These are phyloP conservation scores for Fulvia fulva DNA, from an alignment of 2,329 filamentous ascomycete genomes.

Conservation along the genomic window DNA sequence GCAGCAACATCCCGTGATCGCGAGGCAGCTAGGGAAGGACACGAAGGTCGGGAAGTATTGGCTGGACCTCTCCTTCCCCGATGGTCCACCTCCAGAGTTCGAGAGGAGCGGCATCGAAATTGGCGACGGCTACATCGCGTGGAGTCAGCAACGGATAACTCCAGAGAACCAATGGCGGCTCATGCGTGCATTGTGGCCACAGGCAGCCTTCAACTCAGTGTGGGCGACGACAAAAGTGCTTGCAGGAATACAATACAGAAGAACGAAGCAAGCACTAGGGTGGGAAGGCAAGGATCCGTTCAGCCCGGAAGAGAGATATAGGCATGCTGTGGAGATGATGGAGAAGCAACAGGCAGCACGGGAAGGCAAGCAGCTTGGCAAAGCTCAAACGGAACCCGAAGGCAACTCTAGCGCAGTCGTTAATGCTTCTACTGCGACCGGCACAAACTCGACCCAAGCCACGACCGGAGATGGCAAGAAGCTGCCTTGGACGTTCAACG, in stretches of 20 bases:
- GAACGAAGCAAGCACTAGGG: constrained; percentile 36
- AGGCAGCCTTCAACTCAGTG: constrained; percentile 33
- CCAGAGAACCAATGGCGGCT: constrained; percentile 40
- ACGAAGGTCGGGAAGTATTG: constrained; percentile 41
- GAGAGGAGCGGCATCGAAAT: constrained; percentile 45
- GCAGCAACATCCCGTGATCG: constrained; percentile 31
- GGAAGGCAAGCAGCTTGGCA: constrained; percentile 18
- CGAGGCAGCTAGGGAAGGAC: constrained; percentile 37
- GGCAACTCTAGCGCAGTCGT: constrained; percentile 12
- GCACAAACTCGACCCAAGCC: constrained; percentile 1
- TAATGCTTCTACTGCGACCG: constrained; percentile 4
- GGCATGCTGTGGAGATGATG: constrained; percentile 29
- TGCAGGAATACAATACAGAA: constrained; percentile 34
- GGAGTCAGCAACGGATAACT: constrained; percentile 38
- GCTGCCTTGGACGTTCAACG: constrained; percentile 25
- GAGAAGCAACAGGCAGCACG: constrained; percentile 26
- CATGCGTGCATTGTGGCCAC: constrained; percentile 36
- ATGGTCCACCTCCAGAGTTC: constrained; percentile 47
- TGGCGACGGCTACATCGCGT: constrained; percentile 38
- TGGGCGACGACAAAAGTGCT: constrained; percentile 35
- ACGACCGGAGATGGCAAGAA: constrained; percentile 14
- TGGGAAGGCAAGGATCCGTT: constrained; percentile 32
- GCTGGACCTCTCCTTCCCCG: constrained; percentile 48
- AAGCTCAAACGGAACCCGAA: constrained; percentile 22
- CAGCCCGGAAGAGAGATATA: constrained; percentile 31